phyloP scores from a whole-genome alignment of 371 early-diverging fungal genomes.

The Zopfochytrium polystomum region DNA sequence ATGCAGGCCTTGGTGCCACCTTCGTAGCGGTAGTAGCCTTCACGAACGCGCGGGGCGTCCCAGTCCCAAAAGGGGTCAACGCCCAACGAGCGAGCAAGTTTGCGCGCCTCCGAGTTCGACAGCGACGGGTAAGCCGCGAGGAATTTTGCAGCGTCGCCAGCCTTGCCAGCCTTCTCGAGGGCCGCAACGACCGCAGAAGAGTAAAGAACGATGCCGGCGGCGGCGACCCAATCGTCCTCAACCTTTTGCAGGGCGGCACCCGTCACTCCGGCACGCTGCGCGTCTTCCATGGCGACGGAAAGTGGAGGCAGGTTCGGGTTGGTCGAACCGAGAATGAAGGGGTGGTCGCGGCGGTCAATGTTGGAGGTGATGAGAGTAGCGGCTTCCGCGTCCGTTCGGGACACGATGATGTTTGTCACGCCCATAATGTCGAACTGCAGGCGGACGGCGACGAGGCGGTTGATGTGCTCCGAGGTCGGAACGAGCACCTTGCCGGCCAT shows the following conservation, averaged over 20 bases:
- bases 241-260: slow-evolving; percentile 78
- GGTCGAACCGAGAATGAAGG: slow-evolving; percentile 90
- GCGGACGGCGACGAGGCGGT: slow-evolving; percentile 92
- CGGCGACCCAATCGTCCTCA: slow-evolving; percentile 84
- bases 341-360: slow-evolving; percentile 95
- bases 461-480: slow-evolving; percentile 95
- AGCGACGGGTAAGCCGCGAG: slow-evolving; percentile 56
- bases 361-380: slow-evolving; percentile 93
- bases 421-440: slow-evolving; percentile 98
- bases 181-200: slow-evolving; percentile 78
- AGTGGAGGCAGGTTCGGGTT: slow-evolving; percentile 67
- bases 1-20: slow-evolving; percentile 92
- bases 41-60: slow-evolving; percentile 88
- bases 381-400: slow-evolving; percentile 97
- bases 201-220: slow-evolving; percentile 83
- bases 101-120: slow-evolving; percentile 80
- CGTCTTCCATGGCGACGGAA: slow-evolving; percentile 66
- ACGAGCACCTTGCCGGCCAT: slow-evolving; percentile 99
- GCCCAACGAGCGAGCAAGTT: slow-evolving; percentile 74
- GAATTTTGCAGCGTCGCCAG: slow-evolving; percentile 52
- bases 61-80: slow-evolving; percentile 88
- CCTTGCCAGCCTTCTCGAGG: slow-evolving; percentile 54
- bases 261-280: slow-evolving; percentile 67
- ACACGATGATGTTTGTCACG: slow-evolving; percentile 89
- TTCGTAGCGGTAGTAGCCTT: slow-evolving; percentile 94